A percentile compares a stretch with the other conserved stretches of the same genome.
Evolutionary conservation across 2,329 filamentous ascomycete genomes (phyloP).

Genomic region (Lachnellula hyalina): DNA sequence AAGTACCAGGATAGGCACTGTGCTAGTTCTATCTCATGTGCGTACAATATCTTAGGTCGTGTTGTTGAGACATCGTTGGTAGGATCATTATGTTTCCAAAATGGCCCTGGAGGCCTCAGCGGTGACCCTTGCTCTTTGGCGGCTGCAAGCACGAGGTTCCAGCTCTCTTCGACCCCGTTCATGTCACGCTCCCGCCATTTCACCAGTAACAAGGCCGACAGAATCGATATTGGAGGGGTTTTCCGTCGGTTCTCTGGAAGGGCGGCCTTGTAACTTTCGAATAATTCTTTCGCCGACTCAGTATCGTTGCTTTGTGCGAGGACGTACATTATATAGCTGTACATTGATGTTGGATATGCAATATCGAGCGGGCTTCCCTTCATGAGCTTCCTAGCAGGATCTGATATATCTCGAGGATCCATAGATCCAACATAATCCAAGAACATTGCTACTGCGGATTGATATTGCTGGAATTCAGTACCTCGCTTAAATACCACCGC

Average conservation of each 20-base stretch:
- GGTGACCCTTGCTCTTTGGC: conserved; percentile 41
- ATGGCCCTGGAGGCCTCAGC: not conserved
- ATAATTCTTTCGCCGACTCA: conserved; percentile 47
- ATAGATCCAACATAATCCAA: conserved; percentile 17
- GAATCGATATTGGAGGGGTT: conserved; percentile 47
- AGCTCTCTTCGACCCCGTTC: conserved; percentile 58
- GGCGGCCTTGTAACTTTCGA: conserved; percentile 46
- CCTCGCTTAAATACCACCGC: conserved; percentile 15
- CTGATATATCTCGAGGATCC: conserved; percentile 24
- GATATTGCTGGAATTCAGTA: conserved; percentile 18
- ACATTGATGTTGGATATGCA: conserved; percentile 35
- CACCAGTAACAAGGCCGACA: conserved; percentile 63
- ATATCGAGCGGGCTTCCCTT: conserved; percentile 21
- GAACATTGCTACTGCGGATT: conserved; percentile 25
- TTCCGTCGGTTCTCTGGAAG: conserved; percentile 33
- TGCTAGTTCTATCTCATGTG: conserved; percentile 37
- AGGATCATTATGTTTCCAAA: conserved; percentile 7
- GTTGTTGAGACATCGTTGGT: conserved; percentile 6
- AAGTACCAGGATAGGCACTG: conserved; percentile 44
- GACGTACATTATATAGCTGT: conserved; percentile 50
- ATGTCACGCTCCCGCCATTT: conserved; percentile 54
- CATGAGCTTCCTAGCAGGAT: conserved; percentile 22
- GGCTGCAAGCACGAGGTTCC: conserved; percentile 55
- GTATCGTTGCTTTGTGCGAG: conserved; percentile 44
- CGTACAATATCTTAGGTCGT: conserved; percentile 8